Conservation (phyloP, 805 yeast species). For the Zygotorulaspora florentina region DNA sequence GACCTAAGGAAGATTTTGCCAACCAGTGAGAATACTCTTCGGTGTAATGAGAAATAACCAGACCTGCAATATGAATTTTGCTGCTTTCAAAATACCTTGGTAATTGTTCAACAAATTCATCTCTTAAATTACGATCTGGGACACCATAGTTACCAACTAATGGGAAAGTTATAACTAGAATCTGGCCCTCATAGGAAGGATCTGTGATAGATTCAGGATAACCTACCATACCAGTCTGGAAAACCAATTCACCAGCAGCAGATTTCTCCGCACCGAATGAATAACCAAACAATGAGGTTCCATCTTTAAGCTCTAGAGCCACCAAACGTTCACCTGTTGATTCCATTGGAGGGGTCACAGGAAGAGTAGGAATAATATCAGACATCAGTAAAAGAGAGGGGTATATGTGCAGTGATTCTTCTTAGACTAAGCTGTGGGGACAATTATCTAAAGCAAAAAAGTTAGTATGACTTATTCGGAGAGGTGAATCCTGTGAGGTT, state of each 20-base stretch:
- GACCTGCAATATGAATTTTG: constrained; percentile 92
- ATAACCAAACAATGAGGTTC: constrained; percentile 84
- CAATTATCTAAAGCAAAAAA: constrained; percentile 4
- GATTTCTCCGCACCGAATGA: constrained; percentile 92
- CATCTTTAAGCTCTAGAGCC: constrained; percentile 86
- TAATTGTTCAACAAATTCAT: constrained; percentile 66
- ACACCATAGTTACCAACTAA: constrained; percentile 99
- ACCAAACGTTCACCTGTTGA: constrained; percentile 76
- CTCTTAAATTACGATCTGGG: constrained; percentile 77
- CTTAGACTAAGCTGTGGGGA: constrained; percentile 5
- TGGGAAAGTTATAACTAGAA: constrained; percentile 93
- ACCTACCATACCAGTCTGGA: constrained; percentile 99
- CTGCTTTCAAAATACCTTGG: constrained; percentile 93
- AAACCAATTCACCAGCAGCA: constrained; percentile 94
- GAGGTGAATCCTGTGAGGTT: no score
- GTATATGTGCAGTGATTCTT: constrained; percentile 4
- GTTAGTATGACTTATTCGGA: constrained; percentile 3
- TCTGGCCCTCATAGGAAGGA: constrained; percentile 97
- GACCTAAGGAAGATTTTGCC: constrained; percentile 87
- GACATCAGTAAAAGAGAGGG: constrained; percentile 30
- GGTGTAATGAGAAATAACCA: constrained; percentile 94
- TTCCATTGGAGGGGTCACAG: constrained; percentile 88
- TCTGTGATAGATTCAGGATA: constrained; percentile 97
- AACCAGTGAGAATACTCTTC: constrained; percentile 92
- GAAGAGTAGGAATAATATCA: constrained; percentile 55